Evolutionary conservation across 2,329 filamentous ascomycete species (phyloP), one percentile per base, ranked within the genome.

Genomic region (Annulohypoxylon truncatum): DNA sequence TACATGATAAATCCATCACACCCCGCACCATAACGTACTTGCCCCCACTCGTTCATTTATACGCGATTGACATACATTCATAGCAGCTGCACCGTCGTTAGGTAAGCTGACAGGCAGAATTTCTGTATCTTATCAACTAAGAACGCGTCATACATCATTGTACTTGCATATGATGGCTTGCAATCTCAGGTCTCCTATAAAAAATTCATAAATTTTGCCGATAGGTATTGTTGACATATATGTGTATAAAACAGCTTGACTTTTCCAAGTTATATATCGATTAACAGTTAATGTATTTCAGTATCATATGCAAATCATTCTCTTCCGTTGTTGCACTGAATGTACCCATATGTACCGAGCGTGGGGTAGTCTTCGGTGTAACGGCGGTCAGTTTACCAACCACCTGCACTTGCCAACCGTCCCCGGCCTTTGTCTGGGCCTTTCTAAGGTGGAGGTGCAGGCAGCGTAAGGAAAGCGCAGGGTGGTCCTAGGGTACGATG

Each of bases 361-460:
- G 47, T 57, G 54, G 53, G 61, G 55, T 55, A 48, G 29, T 50
- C 47, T 54, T 54, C 54, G 54, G 61, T 59, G 61, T 22, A 56
- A 44, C 35, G 35, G 50, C 48, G 54, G 50, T 57, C 24, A 58
- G 33, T 20, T 50, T 24, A 60, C 61, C 54, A 57, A 63, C 60
- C 60, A 63, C 52, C 28, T 24, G 42, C 29, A 38, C 35, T 24
- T 38, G n/a, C 18, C 33, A 24, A 24, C 20, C 29, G 47, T 15
- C 4, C 3, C 15, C 13, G 15, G 22, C 9, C 33, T 20, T 42
- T 42, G 38, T 10, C 38, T 18, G 44, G 35, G 18, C 38, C 38
- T 42, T 42, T 5, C 7, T 7, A 18, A 2, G 10, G 38, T 22
- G 38, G 35, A 29, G 24, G 22, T 9, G 13, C 24, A 6, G 3